Evolutionary conservation across 2,329 filamentous ascomycete genomes (phyloP), one percentile per base, ranked within the genome.

Genomic region (Fusarium coicis): DNA sequence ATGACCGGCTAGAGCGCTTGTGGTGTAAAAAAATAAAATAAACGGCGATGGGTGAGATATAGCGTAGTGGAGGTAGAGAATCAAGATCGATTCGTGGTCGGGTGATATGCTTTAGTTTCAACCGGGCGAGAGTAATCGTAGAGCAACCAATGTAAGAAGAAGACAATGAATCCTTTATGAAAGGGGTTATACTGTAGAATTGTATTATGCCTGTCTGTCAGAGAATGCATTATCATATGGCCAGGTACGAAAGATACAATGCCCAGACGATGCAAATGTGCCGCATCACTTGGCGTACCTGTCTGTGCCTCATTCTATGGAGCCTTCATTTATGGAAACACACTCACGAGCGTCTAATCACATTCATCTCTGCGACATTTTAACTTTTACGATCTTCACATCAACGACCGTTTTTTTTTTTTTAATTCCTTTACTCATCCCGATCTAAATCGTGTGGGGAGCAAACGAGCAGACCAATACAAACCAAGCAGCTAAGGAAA

Each of bases 41-140:
- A 14, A 19, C n/a, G 4, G 11, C 15, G 15, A 16, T 10, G 30
- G 64, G 64, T 66, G 57, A 61, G 53, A 54, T 28, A 26, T 19
- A 36, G n/a, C n/a, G 30, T 64, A 28, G 52, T 69, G 66, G 66
- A 69, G 66, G 66, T 69, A 63, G 50, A 68, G 65, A 34, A 57
- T 32, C 57, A 52, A 52, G 57, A 64, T 69, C 66, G 57, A 69
- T 69, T 69, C 65, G 66, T 36, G 23, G 40, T 43, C 53, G 62
- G 53, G 46, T 66, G 46, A 59, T 66, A 36, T 57, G n/a, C n/a
- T 37, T 30, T 30, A 39, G 42, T 23, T 28, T 40, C 30, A 63
- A 15, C 34, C 34, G 57, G 46, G 28, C 10, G 34, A 42, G 30
- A 49, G 34, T 28, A 28, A 32, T 28, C 34, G 42, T 59, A 63